Percentiles rank a stretch among this genome's conserved stretches.
phyloP scores from a whole-genome alignment of 1,284 basidiomycete species.

The Athelia sp. region DNA sequence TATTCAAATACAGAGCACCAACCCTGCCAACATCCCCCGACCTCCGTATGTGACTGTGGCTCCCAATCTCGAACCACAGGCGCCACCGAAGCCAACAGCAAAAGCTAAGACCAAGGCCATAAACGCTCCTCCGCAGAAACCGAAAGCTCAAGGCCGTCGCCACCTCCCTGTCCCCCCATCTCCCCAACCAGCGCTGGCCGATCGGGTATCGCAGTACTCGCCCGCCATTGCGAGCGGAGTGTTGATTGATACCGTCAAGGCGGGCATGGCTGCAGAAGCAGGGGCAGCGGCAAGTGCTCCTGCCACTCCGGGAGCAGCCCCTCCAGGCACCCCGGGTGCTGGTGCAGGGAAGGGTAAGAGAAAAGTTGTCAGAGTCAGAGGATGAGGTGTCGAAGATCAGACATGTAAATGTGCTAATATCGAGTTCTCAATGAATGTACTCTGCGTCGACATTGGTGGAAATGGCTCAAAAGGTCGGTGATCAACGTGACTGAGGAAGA shows the following conservation, averaged over 20 bases:
- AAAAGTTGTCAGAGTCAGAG: slow-evolving; percentile 75
- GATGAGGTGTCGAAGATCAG: slow-evolving; percentile 20
- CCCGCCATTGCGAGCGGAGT: slow-evolving; percentile 70
- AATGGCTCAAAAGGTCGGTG: too few species aligned
- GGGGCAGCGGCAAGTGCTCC: slow-evolving; percentile 29
- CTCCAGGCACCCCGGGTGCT: slow-evolving; percentile 26
- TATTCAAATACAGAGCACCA: slow-evolving; percentile 66
- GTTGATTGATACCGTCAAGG: slow-evolving; percentile 73
- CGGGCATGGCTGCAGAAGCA: slow-evolving; percentile 68
- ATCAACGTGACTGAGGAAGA: too few species aligned
- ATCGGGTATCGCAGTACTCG: slow-evolving; percentile 58
- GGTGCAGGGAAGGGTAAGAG: slow-evolving; percentile 62
- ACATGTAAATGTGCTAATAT: too few species aligned
- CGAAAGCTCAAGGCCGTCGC: slow-evolving; percentile 34
- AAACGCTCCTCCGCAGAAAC: slow-evolving; percentile 22
- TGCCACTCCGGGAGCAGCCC: slow-evolving; percentile 23
- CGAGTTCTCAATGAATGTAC: too few species aligned
- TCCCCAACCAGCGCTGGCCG: slow-evolving; percentile 48
- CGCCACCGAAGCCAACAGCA: slow-evolving; percentile 18
- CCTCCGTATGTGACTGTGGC: slow-evolving; percentile 46
- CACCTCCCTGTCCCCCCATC: slow-evolving; percentile 46
- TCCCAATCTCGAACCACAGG: slow-evolving; percentile 14
- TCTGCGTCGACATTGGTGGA: too few species aligned
- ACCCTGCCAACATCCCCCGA: slow-evolving; percentile 68
- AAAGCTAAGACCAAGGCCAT: slow-evolving; percentile 36